Conservation (phyloP, 2,329 filamentous ascomycete species). For the Pseudovirgaria hyperparasitica region DNA sequence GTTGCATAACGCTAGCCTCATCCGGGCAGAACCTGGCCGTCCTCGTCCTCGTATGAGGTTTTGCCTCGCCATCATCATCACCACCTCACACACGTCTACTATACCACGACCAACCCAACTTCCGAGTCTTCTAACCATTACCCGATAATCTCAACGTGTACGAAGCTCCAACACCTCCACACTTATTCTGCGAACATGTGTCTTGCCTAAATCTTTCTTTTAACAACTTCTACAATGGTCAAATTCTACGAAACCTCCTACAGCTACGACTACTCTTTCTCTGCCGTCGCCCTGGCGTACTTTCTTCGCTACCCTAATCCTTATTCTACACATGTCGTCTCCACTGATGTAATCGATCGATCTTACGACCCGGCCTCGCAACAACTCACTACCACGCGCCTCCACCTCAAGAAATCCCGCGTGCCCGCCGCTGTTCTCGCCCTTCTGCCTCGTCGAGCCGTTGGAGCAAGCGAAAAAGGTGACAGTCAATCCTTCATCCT, state of each 20-base stretch:
- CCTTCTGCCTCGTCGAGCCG: constrained; percentile 56
- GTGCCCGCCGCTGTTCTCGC: constrained; percentile 64
- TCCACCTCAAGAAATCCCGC: constrained; percentile 72
- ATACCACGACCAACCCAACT: too few species aligned
- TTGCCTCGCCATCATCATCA: too few species aligned
- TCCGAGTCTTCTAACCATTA: constrained; percentile 4
- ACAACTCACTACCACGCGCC: constrained; percentile 62
- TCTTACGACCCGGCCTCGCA: constrained; percentile 61
- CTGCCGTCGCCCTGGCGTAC: constrained; percentile 76
- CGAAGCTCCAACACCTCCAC: too few species aligned
- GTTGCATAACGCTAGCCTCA: too few species aligned
- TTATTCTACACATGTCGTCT: constrained; percentile 69
- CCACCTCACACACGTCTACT: too few species aligned
- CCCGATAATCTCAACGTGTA: too few species aligned
- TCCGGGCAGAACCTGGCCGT: too few species aligned
- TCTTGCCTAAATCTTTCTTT: background rate
- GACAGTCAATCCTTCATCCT: constrained; percentile 70
- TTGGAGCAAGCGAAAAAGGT: constrained; percentile 44
- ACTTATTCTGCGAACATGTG: constrained; percentile 2
- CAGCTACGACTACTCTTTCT: constrained; percentile 68
- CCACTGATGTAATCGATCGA: constrained; percentile 69
- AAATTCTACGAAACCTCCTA: constrained; percentile 46
- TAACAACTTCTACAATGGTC: constrained; percentile 30
- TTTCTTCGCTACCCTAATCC: constrained; percentile 84
- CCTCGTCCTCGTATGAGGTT: too few species aligned